These are phyloP conservation scores for Cnidoscolus chayamansa DNA, from an alignment of 441 rosid genomes.

Conservation along the genomic window DNA sequence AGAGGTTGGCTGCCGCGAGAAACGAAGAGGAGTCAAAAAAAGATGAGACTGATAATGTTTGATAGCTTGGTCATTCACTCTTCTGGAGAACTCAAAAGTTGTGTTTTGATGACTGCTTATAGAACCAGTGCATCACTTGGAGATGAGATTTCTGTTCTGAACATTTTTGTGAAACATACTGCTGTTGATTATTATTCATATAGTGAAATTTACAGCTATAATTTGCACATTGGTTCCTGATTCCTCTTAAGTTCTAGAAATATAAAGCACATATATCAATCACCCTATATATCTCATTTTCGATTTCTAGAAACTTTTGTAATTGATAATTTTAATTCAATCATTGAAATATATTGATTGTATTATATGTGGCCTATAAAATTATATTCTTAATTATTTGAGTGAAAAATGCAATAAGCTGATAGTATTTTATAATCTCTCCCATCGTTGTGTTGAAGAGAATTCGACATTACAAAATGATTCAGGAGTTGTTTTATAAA, in stretches of 20 bases:
- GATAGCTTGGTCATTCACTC: conserved; percentile 23
- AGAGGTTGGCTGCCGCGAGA: conserved; percentile 52
- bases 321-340: too few species aligned
- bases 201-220: background rate
- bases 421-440: too few species aligned
- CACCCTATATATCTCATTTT: background rate
- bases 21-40: conserved; percentile 48
- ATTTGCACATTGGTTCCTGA: background rate
- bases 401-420: too few species aligned
- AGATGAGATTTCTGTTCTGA: conserved; percentile 22
- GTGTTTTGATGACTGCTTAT: conserved; percentile 17
- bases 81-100: background rate
- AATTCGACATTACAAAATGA: too few species aligned
- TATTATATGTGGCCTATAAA: too few species aligned
- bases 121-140: conserved; percentile 27
- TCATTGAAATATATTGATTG: too few species aligned
- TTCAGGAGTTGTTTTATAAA: too few species aligned
- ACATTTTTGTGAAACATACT: conserved; percentile 28
- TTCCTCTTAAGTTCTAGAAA: background rate
- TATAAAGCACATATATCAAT: conserved; percentile 4
- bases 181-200: conserved; percentile 19
- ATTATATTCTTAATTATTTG: too few species aligned
- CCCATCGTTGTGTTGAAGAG: too few species aligned
- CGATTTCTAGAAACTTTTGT: background rate
- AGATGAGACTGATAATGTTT: conserved; percentile 64